Evolutionary conservation across 106 monocot species (phyloP).

Genomic region (Apostasia ramifera): DNA sequence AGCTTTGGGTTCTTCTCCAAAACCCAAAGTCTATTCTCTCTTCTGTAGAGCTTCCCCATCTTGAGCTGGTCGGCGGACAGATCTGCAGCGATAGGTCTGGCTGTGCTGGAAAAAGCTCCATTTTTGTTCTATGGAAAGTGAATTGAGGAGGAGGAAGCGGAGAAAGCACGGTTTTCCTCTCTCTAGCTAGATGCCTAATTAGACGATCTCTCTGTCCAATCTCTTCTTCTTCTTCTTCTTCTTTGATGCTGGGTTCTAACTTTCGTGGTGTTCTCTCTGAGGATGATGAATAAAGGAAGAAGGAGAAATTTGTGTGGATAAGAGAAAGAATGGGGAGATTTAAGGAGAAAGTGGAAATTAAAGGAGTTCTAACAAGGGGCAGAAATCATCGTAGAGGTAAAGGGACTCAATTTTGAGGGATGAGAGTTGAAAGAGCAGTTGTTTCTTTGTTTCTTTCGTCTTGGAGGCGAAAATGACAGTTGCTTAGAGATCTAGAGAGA

Average conservation of each 20-base stretch:
- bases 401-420: no score
- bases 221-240: neutral
- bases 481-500: no score
- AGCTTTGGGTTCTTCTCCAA: conserved; percentile 32
- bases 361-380: no score
- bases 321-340: neutral
- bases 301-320: neutral
- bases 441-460: no score
- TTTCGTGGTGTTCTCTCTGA: neutral
- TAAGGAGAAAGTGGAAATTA: conserved; percentile 1
- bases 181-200: neutral
- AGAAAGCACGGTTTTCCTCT: no score
- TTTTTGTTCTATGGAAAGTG: neutral
- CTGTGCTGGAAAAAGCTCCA: conserved; percentile 52
- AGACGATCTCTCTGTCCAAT: neutral
- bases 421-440: no score
- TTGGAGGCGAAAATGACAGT: no score
- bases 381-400: no score
- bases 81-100: conserved; percentile 55
- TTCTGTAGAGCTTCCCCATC: neutral
- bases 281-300: neutral
- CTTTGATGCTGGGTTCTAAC: neutral
- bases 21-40: conserved; percentile 31
- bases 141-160: no score
- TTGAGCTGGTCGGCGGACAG: conserved; percentile 36